Evolutionary conservation across 148 eudicot genomes (phyloP).

Genomic region (Camellia granthamiana): DNA sequence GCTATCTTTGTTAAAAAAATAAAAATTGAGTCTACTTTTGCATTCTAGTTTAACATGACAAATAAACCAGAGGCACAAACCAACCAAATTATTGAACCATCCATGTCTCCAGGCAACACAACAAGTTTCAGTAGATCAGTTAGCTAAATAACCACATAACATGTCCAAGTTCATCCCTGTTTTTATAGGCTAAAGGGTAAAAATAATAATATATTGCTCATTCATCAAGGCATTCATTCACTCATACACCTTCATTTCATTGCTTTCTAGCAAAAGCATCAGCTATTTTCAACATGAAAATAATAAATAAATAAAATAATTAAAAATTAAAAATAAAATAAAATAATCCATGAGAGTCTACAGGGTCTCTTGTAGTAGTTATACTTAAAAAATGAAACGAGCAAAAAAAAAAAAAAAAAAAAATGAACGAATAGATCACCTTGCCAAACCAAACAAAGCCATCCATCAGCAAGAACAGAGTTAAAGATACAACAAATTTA

Average conservation of each 20-base stretch:
- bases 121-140: too few species aligned
- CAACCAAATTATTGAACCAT: too few species aligned
- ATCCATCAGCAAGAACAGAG: neutral
- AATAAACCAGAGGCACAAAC: too few species aligned
- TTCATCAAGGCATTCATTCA: neutral
- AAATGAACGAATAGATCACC: neutral
- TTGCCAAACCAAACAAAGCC: neutral
- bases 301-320: neutral
- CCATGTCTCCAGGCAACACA: too few species aligned
- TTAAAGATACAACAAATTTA: neutral
- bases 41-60: too few species aligned
- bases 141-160: too few species aligned
- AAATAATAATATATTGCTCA: neutral
- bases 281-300: neutral
- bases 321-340: neutral
- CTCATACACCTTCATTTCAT: neutral
- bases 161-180: neutral
- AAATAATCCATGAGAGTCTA: neutral
- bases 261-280: neutral
- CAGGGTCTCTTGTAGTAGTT: neutral
- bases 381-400: neutral
- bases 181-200: neutral
- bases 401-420: too few species aligned
- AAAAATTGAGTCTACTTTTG: too few species aligned
- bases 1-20: too few species aligned